Base-by-base conservation (phyloP, 2,329 filamentous ascomycete species). In the Aspergillus flavus region DNA sequence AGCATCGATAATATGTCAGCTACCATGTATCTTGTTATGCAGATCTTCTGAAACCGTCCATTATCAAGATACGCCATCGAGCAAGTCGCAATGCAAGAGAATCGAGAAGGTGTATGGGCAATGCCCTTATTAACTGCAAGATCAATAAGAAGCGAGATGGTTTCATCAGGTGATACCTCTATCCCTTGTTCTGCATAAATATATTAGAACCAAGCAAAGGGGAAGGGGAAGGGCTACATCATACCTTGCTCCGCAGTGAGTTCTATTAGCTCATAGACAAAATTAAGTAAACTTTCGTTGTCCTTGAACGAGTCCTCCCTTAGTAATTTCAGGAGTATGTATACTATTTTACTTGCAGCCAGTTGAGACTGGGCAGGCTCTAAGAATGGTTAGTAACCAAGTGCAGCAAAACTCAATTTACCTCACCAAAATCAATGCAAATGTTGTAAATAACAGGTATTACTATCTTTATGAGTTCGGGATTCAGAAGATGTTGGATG, bases 391-490 rank as follows among this genome's bases (percentile, higher is more conserved):
- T 60, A 76, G 69, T 57, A 56, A 58, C n/a, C 23, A 34, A 23
- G 32, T 41, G 39, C 16, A 30, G 21, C 16, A 2, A n/a, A n/a
- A 21, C 32, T 12, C 28, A 19, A 16, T 9, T 9, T 14, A 16
- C 50, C 69, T 58, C 66, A 82, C 80, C 79, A 68, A 75, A 82
- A 63, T 81, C 80, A 61, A 78, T 73, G 67, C 80, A 81, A 57
- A 81, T 76, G 61, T 82, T 82, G 69, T 80, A 82, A 50, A 82
- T 72, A 52, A 81, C 80, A 61, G 78, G 77, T 61, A 81, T 76
- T 30, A 76, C 75, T 30, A 82, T 73, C 61, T 79, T 72, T 19
- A 75, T 69, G 39, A 81, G 72, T 3, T 72, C 73, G 0, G 75
- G 72, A 30, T 76, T 75, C 30, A 71, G 65, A 39, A 80, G 69